phyloP scores from a whole-genome alignment of 805 yeast genomes.

The Candida easanensis region DNA sequence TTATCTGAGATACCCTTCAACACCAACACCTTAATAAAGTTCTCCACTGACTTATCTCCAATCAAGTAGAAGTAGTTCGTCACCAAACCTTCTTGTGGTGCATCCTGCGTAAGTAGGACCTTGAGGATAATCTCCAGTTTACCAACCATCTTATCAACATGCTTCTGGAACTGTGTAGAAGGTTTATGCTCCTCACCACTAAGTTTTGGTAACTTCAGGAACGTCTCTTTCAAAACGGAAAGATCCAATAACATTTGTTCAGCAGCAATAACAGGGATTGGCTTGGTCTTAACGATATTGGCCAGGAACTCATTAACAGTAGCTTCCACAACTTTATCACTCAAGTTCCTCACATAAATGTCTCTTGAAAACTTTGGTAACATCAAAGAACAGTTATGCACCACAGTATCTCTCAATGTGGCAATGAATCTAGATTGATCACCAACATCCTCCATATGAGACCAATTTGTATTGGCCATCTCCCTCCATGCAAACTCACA shows the following conservation, averaged over 20 bases:
- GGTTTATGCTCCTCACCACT: conserved; percentile 16
- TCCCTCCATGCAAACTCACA: conserved; percentile 79
- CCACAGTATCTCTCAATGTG: conserved; percentile 49
- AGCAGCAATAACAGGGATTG: conserved; percentile 64
- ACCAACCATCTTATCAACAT: conserved; percentile 40
- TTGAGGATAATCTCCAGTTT: conserved; percentile 64
- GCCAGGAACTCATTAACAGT: conserved; percentile 53
- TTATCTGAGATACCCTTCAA: conserved; percentile 51
- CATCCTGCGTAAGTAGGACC: conserved; percentile 57
- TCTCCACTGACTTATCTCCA: conserved; percentile 59
- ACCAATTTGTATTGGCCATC: conserved; percentile 76
- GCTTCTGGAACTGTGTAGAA: conserved; percentile 36
- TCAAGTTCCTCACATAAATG: conserved; percentile 65
- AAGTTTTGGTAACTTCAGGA: conserved; percentile 30
- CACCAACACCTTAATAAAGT: conserved; percentile 62
- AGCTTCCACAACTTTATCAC: conserved; percentile 73
- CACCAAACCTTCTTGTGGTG: conserved; percentile 65
- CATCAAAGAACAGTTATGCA: conserved; percentile 43
- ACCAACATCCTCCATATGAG: conserved; percentile 54
- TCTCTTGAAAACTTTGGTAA: conserved; percentile 64
- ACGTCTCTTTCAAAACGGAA: conserved; percentile 55
- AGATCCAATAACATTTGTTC: conserved; percentile 82
- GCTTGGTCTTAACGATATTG: conserved; percentile 59
- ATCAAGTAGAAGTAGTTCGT: conserved; percentile 63
- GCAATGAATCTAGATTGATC: conserved; percentile 70